Conservation (phyloP, 2,329 filamentous ascomycete genomes). For the Alternaria postmessia region DNA sequence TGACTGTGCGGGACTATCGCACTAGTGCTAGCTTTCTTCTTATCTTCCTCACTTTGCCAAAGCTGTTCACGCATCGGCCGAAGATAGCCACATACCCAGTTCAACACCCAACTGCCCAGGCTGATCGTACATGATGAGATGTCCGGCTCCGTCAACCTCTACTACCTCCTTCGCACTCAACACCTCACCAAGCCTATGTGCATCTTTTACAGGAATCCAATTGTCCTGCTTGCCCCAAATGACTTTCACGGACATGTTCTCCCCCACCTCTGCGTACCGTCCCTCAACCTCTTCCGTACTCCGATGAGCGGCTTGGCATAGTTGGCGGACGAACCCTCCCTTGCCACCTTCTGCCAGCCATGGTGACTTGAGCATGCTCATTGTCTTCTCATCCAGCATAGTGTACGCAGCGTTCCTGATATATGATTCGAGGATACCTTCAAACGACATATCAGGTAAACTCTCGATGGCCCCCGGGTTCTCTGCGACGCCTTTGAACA, state of each 20-base stretch:
- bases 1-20: not conserved
- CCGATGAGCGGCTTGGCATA: slow-evolving; percentile 31
- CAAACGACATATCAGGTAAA: slow-evolving; percentile 26
- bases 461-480: slow-evolving; percentile 20
- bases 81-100: slow-evolving; percentile 23
- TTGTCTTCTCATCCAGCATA: slow-evolving; percentile 7
- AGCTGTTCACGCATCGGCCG: not conserved
- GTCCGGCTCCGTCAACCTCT: slow-evolving; percentile 23
- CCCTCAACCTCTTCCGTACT: slow-evolving; percentile 26
- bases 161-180: slow-evolving; percentile 23
- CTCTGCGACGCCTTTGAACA: slow-evolving; percentile 28
- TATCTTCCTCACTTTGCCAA: not conserved
- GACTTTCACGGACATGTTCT: slow-evolving; percentile 23
- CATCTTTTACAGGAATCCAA: slow-evolving; percentile 26
- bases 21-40: not conserved
- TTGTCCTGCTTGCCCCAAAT: slow-evolving; percentile 30
- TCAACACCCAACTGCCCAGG: slow-evolving; percentile 24
- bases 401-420: slow-evolving; percentile 27
- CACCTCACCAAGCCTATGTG: slow-evolving; percentile 21
- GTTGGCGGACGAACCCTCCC: slow-evolving; percentile 26
- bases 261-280: slow-evolving; percentile 25
- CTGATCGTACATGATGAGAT: slow-evolving; percentile 31
- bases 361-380: slow-evolving; percentile 23
- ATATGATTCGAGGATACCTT: slow-evolving; percentile 30
- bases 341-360: slow-evolving; percentile 27